Evolutionary conservation across 2,329 filamentous ascomycete genomes (phyloP).

Genomic region (Fonsecaea monophora): DNA sequence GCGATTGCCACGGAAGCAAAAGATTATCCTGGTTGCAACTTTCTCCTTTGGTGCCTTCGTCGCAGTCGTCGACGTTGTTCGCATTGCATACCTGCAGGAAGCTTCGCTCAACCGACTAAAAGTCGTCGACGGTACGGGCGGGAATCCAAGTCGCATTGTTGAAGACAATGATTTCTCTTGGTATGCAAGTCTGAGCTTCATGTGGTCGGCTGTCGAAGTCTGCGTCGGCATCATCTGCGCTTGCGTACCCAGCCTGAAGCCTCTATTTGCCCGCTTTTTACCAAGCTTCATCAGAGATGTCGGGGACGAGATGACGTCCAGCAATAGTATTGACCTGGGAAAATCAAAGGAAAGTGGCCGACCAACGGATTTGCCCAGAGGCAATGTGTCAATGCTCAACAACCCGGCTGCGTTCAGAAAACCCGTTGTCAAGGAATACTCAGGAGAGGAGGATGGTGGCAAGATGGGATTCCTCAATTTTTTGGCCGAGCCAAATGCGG

Average conservation of each 20-base stretch:
- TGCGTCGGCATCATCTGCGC: constrained; percentile 89
- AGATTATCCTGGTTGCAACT: constrained; percentile 83
- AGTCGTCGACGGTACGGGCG: constrained; percentile 46
- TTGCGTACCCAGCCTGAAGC: constrained; percentile 91
- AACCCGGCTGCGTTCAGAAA: constrained; percentile 40
- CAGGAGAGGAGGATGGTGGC: constrained; percentile 37
- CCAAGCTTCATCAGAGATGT: constrained; percentile 63
- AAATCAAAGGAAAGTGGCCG: constrained; percentile 23
- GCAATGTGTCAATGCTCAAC: constrained; percentile 36
- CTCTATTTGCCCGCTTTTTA: constrained; percentile 71
- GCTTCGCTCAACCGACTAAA: constrained; percentile 61
- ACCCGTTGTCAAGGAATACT: constrained; percentile 35
- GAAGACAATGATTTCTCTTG: constrained; percentile 61
- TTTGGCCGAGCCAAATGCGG: constrained; percentile 28
- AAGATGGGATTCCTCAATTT: constrained; percentile 42
- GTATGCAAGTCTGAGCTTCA: constrained; percentile 83
- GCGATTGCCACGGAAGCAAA: constrained; percentile 82
- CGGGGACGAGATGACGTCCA: constrained; percentile 39
- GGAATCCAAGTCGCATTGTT: constrained; percentile 35
- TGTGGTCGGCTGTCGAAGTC: constrained; percentile 94
- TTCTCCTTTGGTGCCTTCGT: constrained; percentile 89
- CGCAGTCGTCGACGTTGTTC: constrained; percentile 82
- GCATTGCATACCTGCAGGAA: constrained; percentile 87
- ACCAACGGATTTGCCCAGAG: constrained; percentile 3
- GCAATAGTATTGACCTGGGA: constrained; percentile 34